These are phyloP conservation scores for Citrus maxima DNA, from an alignment of 345 rosid genomes.

Conservation along the genomic window DNA sequence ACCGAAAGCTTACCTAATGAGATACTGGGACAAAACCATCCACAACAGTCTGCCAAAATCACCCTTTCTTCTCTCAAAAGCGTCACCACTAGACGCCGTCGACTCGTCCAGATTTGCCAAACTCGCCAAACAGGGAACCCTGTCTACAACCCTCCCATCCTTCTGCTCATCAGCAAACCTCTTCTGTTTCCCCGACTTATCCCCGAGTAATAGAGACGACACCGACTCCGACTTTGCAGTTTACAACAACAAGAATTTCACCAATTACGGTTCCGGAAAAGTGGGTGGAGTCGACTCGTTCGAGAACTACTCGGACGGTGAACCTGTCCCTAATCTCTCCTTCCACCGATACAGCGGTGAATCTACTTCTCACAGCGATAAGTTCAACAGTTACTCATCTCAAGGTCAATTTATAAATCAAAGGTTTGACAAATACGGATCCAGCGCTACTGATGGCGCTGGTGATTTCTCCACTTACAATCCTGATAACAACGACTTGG, in stretches of 20 bases:
- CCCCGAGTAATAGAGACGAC: conserved; percentile 29
- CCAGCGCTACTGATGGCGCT: conserved; percentile 51
- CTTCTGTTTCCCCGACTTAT: conserved; percentile 71
- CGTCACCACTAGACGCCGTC: conserved; percentile 65
- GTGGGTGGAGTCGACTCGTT: conserved; percentile 55
- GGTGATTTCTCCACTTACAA: conserved; percentile 62
- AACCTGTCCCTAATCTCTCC: conserved; percentile 31
- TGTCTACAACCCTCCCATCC: conserved; percentile 49
- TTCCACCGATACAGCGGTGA: conserved; percentile 60
- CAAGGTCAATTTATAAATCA: conserved; percentile 51
- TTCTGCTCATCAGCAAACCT: conserved; percentile 82
- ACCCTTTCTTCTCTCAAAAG: conserved; percentile 66
- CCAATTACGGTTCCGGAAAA: conserved; percentile 55
- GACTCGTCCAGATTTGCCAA: conserved; percentile 64
- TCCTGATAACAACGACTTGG: conserved; percentile 46
- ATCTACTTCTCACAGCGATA: conserved; percentile 35
- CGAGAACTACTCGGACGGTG: conserved; percentile 40
- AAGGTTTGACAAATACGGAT: conserved; percentile 71
- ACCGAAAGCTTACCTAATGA: conserved; percentile 61
- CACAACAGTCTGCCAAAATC: conserved; percentile 38
- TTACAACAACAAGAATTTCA: conserved; percentile 63
- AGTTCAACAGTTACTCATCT: conserved; percentile 36
- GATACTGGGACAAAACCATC: conserved; percentile 86
- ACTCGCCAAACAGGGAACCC: conserved; percentile 60
- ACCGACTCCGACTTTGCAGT: conserved; percentile 47